Percentiles rank a stretch among this genome's conserved stretches.
Conservation (phyloP, 2,329 filamentous ascomycete genomes). For the Nannizziopsis barbatae region DNA sequence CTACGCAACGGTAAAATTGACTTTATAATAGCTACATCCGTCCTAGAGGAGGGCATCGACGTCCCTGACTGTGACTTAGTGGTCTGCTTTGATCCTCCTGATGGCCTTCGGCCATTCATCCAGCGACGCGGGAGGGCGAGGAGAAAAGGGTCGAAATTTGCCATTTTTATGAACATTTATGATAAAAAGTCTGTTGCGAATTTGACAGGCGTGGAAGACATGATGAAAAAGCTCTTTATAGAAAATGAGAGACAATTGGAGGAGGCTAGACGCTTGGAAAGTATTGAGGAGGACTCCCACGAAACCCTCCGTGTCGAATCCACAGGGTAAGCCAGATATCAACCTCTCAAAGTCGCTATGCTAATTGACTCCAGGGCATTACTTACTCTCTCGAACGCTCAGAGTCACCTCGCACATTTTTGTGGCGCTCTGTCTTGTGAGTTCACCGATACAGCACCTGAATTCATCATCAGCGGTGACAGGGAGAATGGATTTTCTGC, state of each 20-base stretch:
- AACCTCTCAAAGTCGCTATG: not conserved
- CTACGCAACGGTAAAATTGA: slow-evolving; percentile 45
- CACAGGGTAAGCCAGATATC: slow-evolving; percentile 29
- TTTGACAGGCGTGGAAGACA: slow-evolving; percentile 57
- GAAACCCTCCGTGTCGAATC: slow-evolving; percentile 33
- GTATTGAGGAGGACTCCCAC: slow-evolving; percentile 31
- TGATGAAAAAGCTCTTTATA: slow-evolving; percentile 62
- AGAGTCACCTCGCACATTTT: slow-evolving; percentile 70
- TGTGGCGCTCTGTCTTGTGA: slow-evolving; percentile 52
- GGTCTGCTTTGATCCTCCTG: slow-evolving; percentile 52
- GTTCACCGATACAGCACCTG: slow-evolving; percentile 55
- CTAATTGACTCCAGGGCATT: slow-evolving; percentile 42
- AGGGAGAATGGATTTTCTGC: slow-evolving; percentile 32
- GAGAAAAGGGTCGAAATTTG: slow-evolving; percentile 45
- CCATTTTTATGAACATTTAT: slow-evolving; percentile 37
- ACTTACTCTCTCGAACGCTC: slow-evolving; percentile 61
- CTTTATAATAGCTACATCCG: slow-evolving; percentile 47
- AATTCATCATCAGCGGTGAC: slow-evolving; percentile 49
- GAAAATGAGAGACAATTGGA: slow-evolving; percentile 48
- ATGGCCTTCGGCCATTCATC: slow-evolving; percentile 53
- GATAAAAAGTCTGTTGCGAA: slow-evolving; percentile 30
- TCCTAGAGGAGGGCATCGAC: slow-evolving; percentile 52
- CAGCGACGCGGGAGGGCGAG: slow-evolving; percentile 55
- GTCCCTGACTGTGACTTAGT: slow-evolving; percentile 54
- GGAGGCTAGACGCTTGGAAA: slow-evolving; percentile 41